These are phyloP conservation scores for Dactylonectria estremocensis DNA, from an alignment of 2,329 filamentous ascomycete genomes.

Conservation along the genomic window DNA sequence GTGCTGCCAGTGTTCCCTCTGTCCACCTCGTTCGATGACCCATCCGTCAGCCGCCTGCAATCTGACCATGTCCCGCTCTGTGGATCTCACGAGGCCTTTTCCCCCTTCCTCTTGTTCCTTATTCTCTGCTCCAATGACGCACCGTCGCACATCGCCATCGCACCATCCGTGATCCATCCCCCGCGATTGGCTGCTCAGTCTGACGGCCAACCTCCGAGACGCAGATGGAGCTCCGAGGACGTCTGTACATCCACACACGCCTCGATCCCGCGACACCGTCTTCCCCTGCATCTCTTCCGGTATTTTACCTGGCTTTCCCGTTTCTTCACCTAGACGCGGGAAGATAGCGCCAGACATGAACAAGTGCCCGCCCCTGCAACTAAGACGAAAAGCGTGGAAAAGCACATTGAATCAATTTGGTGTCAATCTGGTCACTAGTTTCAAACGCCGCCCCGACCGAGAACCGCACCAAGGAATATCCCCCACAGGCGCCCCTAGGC, in stretches of 20 bases:
- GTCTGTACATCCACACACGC: no score
- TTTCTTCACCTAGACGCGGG: background rate
- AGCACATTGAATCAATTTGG: background rate
- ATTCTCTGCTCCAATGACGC: background rate
- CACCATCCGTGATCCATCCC: background rate
- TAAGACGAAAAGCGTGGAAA: background rate
- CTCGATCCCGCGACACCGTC: no score
- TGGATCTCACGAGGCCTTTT: background rate
- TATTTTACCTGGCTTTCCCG: background rate
- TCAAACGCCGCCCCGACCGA: background rate
- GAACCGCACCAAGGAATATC: background rate
- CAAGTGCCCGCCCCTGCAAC: background rate
- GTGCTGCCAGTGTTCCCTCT: no score
- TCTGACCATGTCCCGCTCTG: background rate
- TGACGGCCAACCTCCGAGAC: background rate
- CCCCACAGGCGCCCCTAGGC: background rate
- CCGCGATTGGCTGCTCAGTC: background rate
- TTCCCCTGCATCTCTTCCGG: background rate
- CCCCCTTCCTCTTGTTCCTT: background rate
- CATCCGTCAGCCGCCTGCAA: background rate
- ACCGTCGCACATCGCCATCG: background rate
- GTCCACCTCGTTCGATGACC: background rate
- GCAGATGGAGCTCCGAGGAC: no score
- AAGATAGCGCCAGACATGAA: background rate
- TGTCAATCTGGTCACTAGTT: background rate